A percentile compares a stretch with the other conserved stretches of the same genome.
Conservation (phyloP, 495 filamentous ascomycete species). For the Aspergillus sclerotioniger region DNA sequence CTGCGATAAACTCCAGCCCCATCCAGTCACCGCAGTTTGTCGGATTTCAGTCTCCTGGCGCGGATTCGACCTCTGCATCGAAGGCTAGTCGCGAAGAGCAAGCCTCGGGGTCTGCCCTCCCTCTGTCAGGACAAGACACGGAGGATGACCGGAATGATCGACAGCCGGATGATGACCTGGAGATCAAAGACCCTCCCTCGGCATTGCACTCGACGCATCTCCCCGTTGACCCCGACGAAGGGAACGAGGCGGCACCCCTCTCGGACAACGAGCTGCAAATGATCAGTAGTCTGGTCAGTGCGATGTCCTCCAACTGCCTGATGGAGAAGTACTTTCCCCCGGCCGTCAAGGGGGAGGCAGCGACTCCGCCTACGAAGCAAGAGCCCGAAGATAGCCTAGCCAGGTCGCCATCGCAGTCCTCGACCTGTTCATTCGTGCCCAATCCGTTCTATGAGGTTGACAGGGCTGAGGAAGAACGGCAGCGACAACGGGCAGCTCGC, state of each 20-base stretch:
- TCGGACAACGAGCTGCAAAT: constrained; percentile 16
- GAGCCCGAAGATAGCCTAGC: not conserved
- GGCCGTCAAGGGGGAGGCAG: not conserved
- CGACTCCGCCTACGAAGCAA: constrained; percentile 2
- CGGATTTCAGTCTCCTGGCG: constrained; percentile 17
- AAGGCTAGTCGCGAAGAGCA: not conserved
- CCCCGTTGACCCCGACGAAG: constrained; percentile 5
- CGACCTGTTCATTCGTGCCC: constrained; percentile 15
- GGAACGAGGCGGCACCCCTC: not conserved
- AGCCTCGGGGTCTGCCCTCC: not conserved
- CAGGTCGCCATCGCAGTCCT: constrained; percentile 13
- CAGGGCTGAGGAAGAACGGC: constrained; percentile 19
- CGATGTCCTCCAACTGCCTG: constrained; percentile 9
- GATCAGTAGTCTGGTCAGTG: constrained; percentile 16
- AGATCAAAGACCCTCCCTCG: not conserved
- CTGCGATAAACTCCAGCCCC: constrained; percentile 10
- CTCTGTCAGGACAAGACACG: not conserved
- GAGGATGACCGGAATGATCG: constrained; percentile 2
- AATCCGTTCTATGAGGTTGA: constrained; percentile 30
- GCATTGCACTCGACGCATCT: constrained; percentile 6
- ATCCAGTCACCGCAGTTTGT: constrained; percentile 22
- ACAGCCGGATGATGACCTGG: not conserved
- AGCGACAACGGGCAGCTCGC: constrained; percentile 2
- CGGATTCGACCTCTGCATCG: not conserved
- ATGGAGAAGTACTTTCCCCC: constrained; percentile 9